These are phyloP conservation scores for Cardamine chenopodiifolia DNA, from an alignment of 345 rosid genomes.

Conservation along the genomic window DNA sequence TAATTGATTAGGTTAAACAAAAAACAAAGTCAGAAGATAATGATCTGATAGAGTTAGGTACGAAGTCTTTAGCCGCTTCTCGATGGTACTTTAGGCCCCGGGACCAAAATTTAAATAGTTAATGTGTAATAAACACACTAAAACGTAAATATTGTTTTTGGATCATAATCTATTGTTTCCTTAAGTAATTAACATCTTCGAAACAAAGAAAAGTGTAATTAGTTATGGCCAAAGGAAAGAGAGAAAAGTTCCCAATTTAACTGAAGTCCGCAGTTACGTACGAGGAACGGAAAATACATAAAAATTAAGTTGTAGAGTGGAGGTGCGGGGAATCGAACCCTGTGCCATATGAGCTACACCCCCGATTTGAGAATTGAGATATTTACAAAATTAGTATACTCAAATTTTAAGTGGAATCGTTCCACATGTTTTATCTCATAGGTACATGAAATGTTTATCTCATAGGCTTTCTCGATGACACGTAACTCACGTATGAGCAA, in stretches of 20 bases:
- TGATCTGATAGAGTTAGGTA: slow-evolving; percentile 3
- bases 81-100: slow-evolving; percentile 25
- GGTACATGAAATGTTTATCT: not conserved
- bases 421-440: no score
- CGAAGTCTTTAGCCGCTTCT: slow-evolving; percentile 22
- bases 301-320: not conserved
- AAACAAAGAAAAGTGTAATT: slow-evolving; percentile 22
- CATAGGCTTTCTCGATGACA: not conserved
- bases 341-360: slow-evolving; percentile 86
- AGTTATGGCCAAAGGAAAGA: not conserved
- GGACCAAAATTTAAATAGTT: not conserved
- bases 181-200: slow-evolving; percentile 9
- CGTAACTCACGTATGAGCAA: not conserved
- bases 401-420: not conserved
- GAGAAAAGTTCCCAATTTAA: slow-evolving; percentile 5
- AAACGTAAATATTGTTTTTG: slow-evolving; percentile 5
- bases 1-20: not conserved
- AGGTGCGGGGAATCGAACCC: slow-evolving; percentile 33
- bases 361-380: slow-evolving; percentile 17
- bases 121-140: not conserved
- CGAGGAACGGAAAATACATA: not conserved
- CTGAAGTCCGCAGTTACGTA: slow-evolving; percentile 3
- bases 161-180: slow-evolving; percentile 1
- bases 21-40: slow-evolving; percentile 5
- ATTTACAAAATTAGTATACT: not conserved